Conservation (phyloP, 2,329 filamentous ascomycete species). For the Ophiognomonia clavigignenti-juglandacearum region DNA sequence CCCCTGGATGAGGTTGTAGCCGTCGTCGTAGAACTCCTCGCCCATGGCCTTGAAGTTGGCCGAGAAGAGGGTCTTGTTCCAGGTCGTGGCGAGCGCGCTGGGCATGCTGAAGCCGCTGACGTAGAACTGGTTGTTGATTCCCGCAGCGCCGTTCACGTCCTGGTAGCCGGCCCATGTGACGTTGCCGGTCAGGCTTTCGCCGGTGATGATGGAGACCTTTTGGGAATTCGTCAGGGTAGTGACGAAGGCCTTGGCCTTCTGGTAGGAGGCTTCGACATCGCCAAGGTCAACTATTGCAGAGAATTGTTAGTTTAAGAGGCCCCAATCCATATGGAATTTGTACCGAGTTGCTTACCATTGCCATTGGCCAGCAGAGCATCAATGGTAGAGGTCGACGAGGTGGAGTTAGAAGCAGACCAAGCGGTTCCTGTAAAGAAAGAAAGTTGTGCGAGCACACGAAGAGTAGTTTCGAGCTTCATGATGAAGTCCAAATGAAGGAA, state of each 20-base stretch:
- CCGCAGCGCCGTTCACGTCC: constrained; percentile 17
- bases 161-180: not conserved
- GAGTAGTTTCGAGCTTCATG: not conserved
- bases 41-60: constrained; percentile 16
- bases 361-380: not conserved
- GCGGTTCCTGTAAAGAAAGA: not conserved
- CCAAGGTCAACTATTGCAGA: not conserved
- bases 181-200: constrained; percentile 28
- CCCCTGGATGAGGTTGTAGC: constrained; percentile 57
- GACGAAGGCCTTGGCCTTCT: not conserved
- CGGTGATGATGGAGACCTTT: not conserved
- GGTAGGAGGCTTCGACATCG: not conserved
- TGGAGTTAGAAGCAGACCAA: not conserved
- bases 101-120: constrained; percentile 18
- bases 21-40: constrained; percentile 16
- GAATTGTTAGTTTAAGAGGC: not conserved
- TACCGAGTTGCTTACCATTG: not conserved
- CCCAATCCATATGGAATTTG: not conserved
- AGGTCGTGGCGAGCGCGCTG: constrained; percentile 18
- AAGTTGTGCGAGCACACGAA: not conserved
- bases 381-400: not conserved
- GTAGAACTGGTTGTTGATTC: constrained; percentile 17
- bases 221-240: not conserved
- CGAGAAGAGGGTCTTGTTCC: constrained; percentile 16
- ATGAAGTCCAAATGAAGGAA: not conserved